Percentiles rank a stretch among this genome's conserved stretches.
These are phyloP conservation scores for Metarhizium brunneum DNA, from an alignment of 2,329 filamentous ascomycete genomes.

Conservation along the genomic window DNA sequence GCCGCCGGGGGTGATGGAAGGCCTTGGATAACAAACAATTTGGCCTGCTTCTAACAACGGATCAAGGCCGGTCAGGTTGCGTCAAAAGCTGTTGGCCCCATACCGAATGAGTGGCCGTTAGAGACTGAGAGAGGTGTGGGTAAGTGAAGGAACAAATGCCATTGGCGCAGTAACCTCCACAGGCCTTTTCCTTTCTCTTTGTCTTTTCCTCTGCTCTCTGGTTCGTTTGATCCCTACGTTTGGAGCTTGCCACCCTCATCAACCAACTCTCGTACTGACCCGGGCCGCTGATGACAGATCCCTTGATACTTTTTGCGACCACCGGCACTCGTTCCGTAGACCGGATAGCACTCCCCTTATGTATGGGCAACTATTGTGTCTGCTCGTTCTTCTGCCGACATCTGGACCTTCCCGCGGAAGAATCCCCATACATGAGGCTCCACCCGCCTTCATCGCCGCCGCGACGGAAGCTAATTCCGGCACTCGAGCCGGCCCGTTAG, in stretches of 20 bases:
- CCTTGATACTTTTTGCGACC: no score
- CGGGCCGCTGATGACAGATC: no score
- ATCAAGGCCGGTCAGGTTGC: neutral
- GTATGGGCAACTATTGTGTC: neutral
- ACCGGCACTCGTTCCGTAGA: neutral
- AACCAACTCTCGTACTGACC: no score
- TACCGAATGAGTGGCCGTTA: neutral
- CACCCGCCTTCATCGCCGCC: neutral
- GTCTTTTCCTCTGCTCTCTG: neutral
- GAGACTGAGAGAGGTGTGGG: neutral
- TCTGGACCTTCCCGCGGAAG: neutral
- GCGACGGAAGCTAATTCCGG: conserved; percentile 4
- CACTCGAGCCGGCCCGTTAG: conserved; percentile 5
- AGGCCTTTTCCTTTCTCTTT: neutral
- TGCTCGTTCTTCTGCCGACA: neutral
- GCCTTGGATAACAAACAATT: neutral
- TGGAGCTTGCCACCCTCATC: no score
- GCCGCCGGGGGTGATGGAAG: neutral
- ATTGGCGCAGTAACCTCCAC: neutral
- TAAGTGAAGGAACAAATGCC: neutral
- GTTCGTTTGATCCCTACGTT: neutral
- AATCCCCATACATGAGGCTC: neutral
- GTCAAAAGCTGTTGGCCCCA: neutral
- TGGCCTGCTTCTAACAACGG: neutral
- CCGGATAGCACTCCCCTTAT: neutral